These are phyloP conservation scores for Medicago truncatula DNA, from an alignment of 306 rosid species.

Conservation along the genomic window MtrunA17r5.0-ANR NC_053047.1:10393001-10393500, in stretches of 20 bases:
- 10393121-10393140: not conserved
- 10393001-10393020: not conserved
- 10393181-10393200: conserved; percentile 8
- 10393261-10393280: conserved; percentile 46
- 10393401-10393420: conserved; percentile 65
- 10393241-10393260: conserved; percentile 20
- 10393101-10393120: not conserved
- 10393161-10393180: conserved; percentile 11
- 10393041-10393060: not conserved
- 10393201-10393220: conserved; percentile 30
- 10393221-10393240: not conserved
- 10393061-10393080: not conserved
- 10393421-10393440: conserved; percentile 62
- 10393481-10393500: conserved; percentile 68
- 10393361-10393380: conserved; percentile 89
- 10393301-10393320: conserved; percentile 67
- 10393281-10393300: conserved; percentile 63
- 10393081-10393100: not conserved
- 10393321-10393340: conserved; percentile 61
- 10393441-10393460: conserved; percentile 79
- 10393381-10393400: conserved; percentile 68
- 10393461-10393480: conserved; percentile 81
- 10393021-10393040: not conserved
- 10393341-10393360: conserved; percentile 72
- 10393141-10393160: not conserved